Evolutionary conservation across 306 rosid species (phyloP).

Genomic region (Lithocarpus polystachyus): DNA sequence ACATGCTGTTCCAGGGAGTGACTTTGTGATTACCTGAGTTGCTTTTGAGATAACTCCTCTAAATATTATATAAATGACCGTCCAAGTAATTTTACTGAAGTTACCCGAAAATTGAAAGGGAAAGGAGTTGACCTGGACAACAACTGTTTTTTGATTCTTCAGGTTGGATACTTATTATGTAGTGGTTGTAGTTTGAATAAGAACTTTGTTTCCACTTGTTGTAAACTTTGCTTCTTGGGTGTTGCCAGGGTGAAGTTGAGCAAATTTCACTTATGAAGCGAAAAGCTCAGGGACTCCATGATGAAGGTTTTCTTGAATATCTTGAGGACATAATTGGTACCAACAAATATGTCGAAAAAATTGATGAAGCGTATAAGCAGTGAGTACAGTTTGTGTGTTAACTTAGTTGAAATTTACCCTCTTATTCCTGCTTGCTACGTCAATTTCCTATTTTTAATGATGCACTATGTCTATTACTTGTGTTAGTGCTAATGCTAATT

Average conservation of each 20-base stretch:
- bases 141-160: conserved; percentile 87
- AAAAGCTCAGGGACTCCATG: too few species aligned
- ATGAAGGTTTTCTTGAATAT: too few species aligned
- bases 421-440: too few species aligned
- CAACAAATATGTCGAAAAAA: too few species aligned
- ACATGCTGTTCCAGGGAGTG: conserved; percentile 75
- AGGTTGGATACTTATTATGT: conserved; percentile 41
- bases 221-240: conserved; percentile 30
- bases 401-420: too few species aligned
- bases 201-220: conserved; percentile 4
- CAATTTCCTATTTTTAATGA: too few species aligned
- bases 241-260: conserved; percentile 84
- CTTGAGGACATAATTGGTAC: too few species aligned
- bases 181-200: neutral
- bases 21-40: conserved; percentile 76
- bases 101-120: too few species aligned
- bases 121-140: conserved; percentile 33
- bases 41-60: conserved; percentile 90
- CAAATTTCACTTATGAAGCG: conserved; percentile 19
- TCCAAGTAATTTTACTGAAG: conserved; percentile 26
- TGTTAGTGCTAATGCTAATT: too few species aligned
- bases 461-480: too few species aligned
- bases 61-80: conserved; percentile 83
- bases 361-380: too few species aligned
- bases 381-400: too few species aligned